phyloP scores from a whole-genome alignment of 2,329 filamentous ascomycete genomes.

The Xylariomycetidae sp. region DNA sequence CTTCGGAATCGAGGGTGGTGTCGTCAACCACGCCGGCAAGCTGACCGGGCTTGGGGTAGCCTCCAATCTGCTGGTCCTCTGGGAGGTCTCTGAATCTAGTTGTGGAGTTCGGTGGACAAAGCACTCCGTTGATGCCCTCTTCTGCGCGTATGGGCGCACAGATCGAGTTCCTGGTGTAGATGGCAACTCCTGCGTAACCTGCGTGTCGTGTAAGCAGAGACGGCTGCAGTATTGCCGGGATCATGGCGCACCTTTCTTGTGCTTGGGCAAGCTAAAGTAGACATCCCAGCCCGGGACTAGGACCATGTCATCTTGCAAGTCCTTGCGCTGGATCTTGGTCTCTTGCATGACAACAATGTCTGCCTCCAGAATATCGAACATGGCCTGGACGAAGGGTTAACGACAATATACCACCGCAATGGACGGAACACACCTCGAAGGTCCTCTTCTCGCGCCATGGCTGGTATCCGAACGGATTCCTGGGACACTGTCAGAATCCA shows the following conservation, averaged over 20 bases:
- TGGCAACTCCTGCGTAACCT: constrained; percentile 94
- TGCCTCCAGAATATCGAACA: constrained; percentile 90
- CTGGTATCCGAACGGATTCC: constrained; percentile 78
- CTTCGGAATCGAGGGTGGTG: constrained; percentile 75
- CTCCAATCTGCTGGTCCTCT: constrained; percentile 71
- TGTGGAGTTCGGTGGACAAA: constrained; percentile 66
- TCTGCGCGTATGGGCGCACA: constrained; percentile 87
- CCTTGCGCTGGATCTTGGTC: constrained; percentile 90
- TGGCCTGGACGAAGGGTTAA: constrained; percentile 47
- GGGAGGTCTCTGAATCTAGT: constrained; percentile 71
- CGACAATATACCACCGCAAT: not conserved
- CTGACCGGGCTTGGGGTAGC: constrained; percentile 70
- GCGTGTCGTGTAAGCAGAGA: constrained; percentile 4
- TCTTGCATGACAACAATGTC: constrained; percentile 96
- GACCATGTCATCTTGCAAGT: constrained; percentile 92
- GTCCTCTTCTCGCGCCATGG: constrained; percentile 70
- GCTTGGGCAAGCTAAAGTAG: constrained; percentile 85
- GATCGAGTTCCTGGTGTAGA: constrained; percentile 83
- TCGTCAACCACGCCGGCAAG: constrained; percentile 61
- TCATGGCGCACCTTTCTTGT: constrained; percentile 84
- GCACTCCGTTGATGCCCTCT: constrained; percentile 82
- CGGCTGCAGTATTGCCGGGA: not conserved
- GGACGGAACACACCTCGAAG: constrained; percentile 49
- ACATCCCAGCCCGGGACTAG: constrained; percentile 92
- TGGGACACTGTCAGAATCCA: constrained; percentile 27